Evolutionary conservation across 768 basidiomycete genomes (phyloP).

Genomic region (Collybia sordida): DNA sequence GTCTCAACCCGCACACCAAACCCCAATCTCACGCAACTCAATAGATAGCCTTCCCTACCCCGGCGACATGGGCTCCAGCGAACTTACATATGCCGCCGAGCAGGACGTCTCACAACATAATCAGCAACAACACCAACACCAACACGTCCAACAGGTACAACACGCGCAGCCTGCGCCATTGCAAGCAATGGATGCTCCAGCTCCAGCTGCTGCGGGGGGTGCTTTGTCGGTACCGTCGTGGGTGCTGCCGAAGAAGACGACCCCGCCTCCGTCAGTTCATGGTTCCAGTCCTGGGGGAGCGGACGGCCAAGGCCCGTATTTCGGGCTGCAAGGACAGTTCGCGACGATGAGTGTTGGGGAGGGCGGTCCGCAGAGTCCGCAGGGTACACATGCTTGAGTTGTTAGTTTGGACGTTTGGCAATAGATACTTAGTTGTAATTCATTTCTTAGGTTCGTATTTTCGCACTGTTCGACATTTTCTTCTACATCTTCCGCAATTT

Average conservation of each 20-base stretch:
- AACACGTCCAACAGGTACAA: conserved; percentile 7
- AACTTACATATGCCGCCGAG: conserved; percentile 7
- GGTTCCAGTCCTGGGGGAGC: conserved; percentile 3
- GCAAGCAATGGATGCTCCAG: conserved; percentile 6
- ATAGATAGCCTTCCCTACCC: conserved; percentile 15
- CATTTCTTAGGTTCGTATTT: too few species aligned
- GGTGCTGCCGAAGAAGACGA: conserved; percentile 43
- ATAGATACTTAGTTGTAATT: too few species aligned
- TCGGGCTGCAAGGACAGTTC: conserved; percentile 23
- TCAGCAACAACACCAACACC: conserved; percentile 2
- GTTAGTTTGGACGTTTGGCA: too few species aligned
- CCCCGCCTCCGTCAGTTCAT: conserved; percentile 8
- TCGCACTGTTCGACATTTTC: too few species aligned
- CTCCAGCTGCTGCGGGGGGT: conserved; percentile 10
- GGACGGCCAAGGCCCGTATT: conserved; percentile 6
- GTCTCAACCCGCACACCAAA: conserved; percentile 4
- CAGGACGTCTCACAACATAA: conserved; percentile 7
- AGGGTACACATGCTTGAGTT: too few species aligned
- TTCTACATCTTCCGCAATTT: too few species aligned
- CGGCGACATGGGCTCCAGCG: conserved; percentile 10
- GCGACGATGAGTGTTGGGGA: conserved; percentile 24
- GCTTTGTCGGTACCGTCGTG: conserved; percentile 37
- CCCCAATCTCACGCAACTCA: not conserved
- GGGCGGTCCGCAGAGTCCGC: not conserved
- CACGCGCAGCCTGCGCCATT: conserved; percentile 7